Evolutionary conservation across 2,329 filamentous ascomycete species (phyloP).

Genomic region (Cladosporium austrohemisphaericum): DNA sequence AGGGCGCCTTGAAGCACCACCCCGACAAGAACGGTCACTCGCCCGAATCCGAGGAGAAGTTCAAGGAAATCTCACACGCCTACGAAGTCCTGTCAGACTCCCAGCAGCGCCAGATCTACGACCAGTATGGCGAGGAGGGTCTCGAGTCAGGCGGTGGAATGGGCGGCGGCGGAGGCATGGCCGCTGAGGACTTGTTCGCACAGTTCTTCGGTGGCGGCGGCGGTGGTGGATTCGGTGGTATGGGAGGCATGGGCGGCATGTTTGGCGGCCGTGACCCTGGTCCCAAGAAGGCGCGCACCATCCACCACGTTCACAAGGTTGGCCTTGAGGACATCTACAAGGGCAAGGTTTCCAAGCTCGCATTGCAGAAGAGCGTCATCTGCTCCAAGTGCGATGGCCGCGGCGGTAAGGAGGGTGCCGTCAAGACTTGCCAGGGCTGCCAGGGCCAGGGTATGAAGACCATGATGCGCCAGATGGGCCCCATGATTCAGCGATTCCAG

Average conservation of each 20-base stretch:
- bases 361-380: conserved; percentile 94
- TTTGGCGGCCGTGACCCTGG: conserved; percentile 75
- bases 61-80: conserved; percentile 94
- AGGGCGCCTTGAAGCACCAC: conserved; percentile 77
- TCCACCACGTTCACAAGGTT: conserved; percentile 98
- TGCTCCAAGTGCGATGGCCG: conserved; percentile 91
- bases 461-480: conserved; percentile 99
- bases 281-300: conserved; percentile 88
- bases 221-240: conserved; percentile 63
- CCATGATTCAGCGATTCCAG: conserved; percentile 99
- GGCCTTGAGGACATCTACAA: conserved; percentile 97
- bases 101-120: conserved; percentile 88
- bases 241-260: conserved; percentile 67
- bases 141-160: conserved; percentile 74
- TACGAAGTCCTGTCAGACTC: conserved; percentile 92
- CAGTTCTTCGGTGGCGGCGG: conserved; percentile 87
- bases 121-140: conserved; percentile 96
- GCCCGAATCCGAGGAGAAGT: conserved; percentile 90
- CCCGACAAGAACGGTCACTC: conserved; percentile 97
- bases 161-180: conserved; percentile 76
- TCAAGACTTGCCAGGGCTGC: conserved; percentile 86
- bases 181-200: conserved; percentile 90
- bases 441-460: conserved; percentile 98
- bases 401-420: conserved; percentile 96
- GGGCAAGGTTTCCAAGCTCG: conserved; percentile 95